Conservation (phyloP, 805 yeast genomes). For the Spathaspora girioi region DNA sequence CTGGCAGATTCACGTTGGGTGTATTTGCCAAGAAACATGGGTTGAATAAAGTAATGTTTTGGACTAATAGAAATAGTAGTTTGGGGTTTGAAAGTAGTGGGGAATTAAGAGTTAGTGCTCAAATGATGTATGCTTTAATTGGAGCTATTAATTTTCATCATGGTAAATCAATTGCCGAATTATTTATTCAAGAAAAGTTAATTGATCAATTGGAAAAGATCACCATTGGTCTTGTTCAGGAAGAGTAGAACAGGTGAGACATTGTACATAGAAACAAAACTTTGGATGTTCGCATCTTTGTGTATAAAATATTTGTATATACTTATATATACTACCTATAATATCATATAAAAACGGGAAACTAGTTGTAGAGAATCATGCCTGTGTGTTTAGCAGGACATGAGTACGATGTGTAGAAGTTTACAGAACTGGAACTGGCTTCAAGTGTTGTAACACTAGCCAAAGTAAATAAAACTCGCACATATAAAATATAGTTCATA, state of each 20-base stretch:
- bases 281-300: no score
- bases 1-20: slow-evolving; percentile 49
- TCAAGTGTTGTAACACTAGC: no score
- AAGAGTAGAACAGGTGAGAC: no score
- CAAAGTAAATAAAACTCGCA: no score
- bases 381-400: no score
- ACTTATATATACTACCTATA: no score
- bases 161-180: slow-evolving; percentile 57
- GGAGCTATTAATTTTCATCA: slow-evolving; percentile 66
- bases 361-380: no score
- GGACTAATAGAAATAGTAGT: slow-evolving; percentile 57
- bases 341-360: no score
- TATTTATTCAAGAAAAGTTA: slow-evolving; percentile 53
- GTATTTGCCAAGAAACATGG: slow-evolving; percentile 47
- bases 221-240: background rate
- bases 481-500: no score
- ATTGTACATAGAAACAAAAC: background rate
- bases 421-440: no score
- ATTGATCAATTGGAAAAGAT: slow-evolving; percentile 16
- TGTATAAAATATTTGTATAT: no score
- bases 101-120: slow-evolving; percentile 51
- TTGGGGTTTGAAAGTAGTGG: slow-evolving; percentile 48
- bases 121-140: slow-evolving; percentile 56
- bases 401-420: no score
- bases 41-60: slow-evolving; percentile 55